Base-by-base conservation (phyloP, 257 asterid species). In the Mentha longifolia region DNA sequence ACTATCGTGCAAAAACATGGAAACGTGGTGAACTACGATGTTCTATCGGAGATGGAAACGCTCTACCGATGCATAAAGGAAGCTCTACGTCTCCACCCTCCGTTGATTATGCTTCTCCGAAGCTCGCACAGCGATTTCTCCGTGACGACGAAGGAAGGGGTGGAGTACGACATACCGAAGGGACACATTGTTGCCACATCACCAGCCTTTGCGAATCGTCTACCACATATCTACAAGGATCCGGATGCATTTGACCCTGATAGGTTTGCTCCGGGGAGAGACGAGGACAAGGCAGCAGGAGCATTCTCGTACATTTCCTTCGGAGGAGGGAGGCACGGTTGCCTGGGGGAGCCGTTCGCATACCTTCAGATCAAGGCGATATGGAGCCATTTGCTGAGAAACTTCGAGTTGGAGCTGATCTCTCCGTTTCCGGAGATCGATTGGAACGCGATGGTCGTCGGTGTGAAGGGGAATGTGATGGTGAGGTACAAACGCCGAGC, bases 301-400 rank as follows among this genome's bases (percentile, higher is more conserved):
- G 95, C 96, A 0, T 93, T 93, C 78, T 93, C 98, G 0, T 91
- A 93, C 80, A 90, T 93, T 25, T 89, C 98, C 2, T 93, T 91
- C 17, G 98, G 98, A 7, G 97, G 98, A 3, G 98, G 98, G 45
- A 86, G 97, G 83, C 98, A 93, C 7, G 98, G 97, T 3, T 93
- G 97, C 73, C 78, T 93, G 3, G 98, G 98, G 6, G 98, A 93
- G 85, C 97, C 98, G 7, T 93, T 93, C 73, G 98, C 98, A 1
- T 93, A 93, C 81, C 79, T 93, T 64, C 98, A 93, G 75, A 93
- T 93, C 70, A 93, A 88, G 74, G 95, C 98, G 6, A 90, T 93
- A 69, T 93, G 98, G 97, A 90, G 97, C 83, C 98, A 93, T 79
- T 67, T 93, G 89, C 83, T 93, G 19, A 86, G 97, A 61, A 93